These are phyloP conservation scores for Platanthera guangdongensis DNA, from an alignment of 106 monocot species.

Conservation along the genomic window DNA sequence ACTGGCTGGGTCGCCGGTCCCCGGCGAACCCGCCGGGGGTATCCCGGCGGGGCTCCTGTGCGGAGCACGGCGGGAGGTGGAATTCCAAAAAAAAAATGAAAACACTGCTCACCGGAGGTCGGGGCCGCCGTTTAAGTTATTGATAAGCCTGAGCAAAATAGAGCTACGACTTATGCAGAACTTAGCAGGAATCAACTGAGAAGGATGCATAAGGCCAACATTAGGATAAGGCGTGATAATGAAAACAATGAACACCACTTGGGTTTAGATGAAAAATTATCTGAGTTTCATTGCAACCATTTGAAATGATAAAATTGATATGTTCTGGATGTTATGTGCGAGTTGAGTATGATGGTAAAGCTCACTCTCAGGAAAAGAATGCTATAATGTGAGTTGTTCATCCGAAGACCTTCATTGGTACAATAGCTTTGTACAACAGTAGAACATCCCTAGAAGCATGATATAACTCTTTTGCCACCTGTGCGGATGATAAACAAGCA, in stretches of 20 bases:
- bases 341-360: neutral
- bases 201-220: neutral
- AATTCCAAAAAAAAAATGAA: too few relatives aligned
- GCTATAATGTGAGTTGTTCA: neutral
- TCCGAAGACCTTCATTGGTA: constrained; percentile 65
- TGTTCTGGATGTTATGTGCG: neutral
- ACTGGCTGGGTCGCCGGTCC: too few relatives aligned
- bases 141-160: neutral
- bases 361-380: neutral
- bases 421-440: constrained; percentile 76
- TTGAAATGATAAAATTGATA: neutral
- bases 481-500: constrained; percentile 76
- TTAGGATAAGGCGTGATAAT: neutral
- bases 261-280: neutral
- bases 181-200: neutral
- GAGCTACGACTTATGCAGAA: neutral
- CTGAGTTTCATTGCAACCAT: neutral
- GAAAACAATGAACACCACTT: neutral
- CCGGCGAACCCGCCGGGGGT: too few relatives aligned
- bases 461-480: constrained; percentile 84
- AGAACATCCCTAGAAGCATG: constrained; percentile 92
- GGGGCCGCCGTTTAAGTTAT: too few relatives aligned
- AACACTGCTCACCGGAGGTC: too few relatives aligned
- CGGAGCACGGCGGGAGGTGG: too few relatives aligned
- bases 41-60: too few relatives aligned